Base-by-base conservation (phyloP, 2,329 filamentous ascomycete genomes). In the Arthrinium phaeospermum region DNA sequence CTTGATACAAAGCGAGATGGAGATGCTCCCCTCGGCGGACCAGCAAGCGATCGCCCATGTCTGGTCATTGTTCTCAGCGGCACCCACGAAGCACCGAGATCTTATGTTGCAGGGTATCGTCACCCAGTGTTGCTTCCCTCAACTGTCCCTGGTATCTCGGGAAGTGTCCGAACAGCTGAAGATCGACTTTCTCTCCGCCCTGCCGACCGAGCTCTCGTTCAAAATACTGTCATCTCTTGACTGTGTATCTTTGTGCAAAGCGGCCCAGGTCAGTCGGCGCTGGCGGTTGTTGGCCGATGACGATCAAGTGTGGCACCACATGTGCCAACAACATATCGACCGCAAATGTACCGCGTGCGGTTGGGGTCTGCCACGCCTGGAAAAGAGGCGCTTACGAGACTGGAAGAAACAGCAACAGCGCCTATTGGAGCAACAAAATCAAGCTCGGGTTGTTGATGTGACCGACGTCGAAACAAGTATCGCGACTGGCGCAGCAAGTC, bases 81-180 rank as follows among this genome's bases (percentile, higher is more conserved):
- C 96, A 0, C 96, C 96, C 0, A 90, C 94, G 13, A 98, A 97
- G 81, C 96, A 98, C 79, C 92, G 96, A 77, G 96, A 97, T 75
- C 88, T 99, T 73, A 98, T 99, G 94, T 89, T 99, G 10, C 95
- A 98, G 81, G 96, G 96, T 76, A 96, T 99, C 78, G 91, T 99
- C 74, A 93, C 96, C 0, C 95, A 98, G 82, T 98, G 96, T 82
- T 99, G 96, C 84, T 98, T 99, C 79, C 96, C 96, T 1, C 96
- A 99, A 79, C 90, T 99, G 8, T 98, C 96, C 45, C 95, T 94
- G 76, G 92, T 99, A 72, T 96, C 96, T 1, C 91, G 94, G 74
- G 94, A 95, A 76, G 94, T 99, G 67, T 93, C 94, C 75, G 95
- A 98, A 76, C 92, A 98, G 74, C 95, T 99, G 79, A 96, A 97